Conservation (phyloP, 805 yeast species). For the Scheffersomyces stipitis region DNA sequence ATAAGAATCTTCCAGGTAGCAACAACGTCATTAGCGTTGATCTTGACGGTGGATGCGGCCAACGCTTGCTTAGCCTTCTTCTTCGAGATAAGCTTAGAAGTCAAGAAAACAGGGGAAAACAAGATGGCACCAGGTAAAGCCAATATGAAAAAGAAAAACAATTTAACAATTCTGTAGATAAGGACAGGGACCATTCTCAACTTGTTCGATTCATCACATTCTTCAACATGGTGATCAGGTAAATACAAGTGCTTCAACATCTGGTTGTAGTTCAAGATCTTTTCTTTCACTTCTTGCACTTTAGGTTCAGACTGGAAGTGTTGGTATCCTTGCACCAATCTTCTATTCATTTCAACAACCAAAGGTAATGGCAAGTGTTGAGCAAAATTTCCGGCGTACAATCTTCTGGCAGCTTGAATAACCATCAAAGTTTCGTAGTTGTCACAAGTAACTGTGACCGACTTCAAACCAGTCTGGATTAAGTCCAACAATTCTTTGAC, state of each 20-base stretch:
- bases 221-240: slow-evolving; percentile 61
- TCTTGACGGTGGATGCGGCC: slow-evolving; percentile 84
- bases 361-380: slow-evolving; percentile 75
- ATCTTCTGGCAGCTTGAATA: slow-evolving; percentile 87
- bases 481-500: slow-evolving; percentile 69
- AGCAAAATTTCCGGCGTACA: slow-evolving; percentile 75
- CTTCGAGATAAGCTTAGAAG: slow-evolving; percentile 71
- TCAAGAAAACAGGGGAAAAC: slow-evolving; percentile 84
- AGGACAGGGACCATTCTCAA: slow-evolving; percentile 52
- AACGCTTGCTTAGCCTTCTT: slow-evolving; percentile 76
- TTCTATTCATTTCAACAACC: slow-evolving; percentile 86
- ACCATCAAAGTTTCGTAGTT: slow-evolving; percentile 89
- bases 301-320: slow-evolving; percentile 70
- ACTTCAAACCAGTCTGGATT: slow-evolving; percentile 69
- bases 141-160: slow-evolving; percentile 55
- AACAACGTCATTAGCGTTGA: slow-evolving; percentile 88
- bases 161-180: slow-evolving; percentile 54
- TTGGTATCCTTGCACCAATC: slow-evolving; percentile 79
- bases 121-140: slow-evolving; percentile 87
- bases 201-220: slow-evolving; percentile 51
- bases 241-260: slow-evolving; percentile 48
- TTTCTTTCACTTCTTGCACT: slow-evolving; percentile 56
- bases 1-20: slow-evolving; percentile 97
- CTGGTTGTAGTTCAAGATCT: slow-evolving; percentile 70
- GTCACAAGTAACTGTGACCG: slow-evolving; percentile 86